A percentile compares a stretch with the other conserved stretches of the same genome.
phyloP scores from a whole-genome alignment of 371 early-diverging fungal genomes.

The Mucor lusitanicus region DNA sequence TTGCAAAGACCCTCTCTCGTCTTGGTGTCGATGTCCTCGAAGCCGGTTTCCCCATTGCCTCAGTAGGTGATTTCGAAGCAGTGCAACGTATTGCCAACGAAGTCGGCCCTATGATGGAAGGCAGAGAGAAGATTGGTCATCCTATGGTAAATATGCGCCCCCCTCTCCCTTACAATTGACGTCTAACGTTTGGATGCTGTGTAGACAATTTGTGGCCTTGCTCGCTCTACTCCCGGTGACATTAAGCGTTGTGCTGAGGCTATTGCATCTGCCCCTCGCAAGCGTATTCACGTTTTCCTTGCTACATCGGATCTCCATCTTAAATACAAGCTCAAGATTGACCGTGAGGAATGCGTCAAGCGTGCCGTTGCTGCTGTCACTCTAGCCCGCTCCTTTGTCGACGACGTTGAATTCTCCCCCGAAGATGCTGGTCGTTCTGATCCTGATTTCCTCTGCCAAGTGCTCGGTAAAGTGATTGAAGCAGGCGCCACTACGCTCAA shows the following conservation, averaged over 20 bases:
- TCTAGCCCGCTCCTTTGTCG: slow-evolving; percentile 75
- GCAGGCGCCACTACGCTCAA: slow-evolving; percentile 96
- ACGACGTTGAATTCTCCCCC: slow-evolving; percentile 92
- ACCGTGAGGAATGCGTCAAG: slow-evolving; percentile 82
- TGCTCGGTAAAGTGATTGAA: slow-evolving; percentile 85
- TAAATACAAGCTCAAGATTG: slow-evolving; percentile 89
- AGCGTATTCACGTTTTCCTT: slow-evolving; percentile 93
- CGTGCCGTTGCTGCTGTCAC: slow-evolving; percentile 85
- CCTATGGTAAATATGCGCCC: slow-evolving; percentile 69
- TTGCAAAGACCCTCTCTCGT: slow-evolving; percentile 87
- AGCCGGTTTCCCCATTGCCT: slow-evolving; percentile 94
- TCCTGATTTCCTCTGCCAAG: slow-evolving; percentile 80
- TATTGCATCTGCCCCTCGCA: slow-evolving; percentile 76
- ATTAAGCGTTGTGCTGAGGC: slow-evolving; percentile 92
- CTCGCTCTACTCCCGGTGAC: slow-evolving; percentile 85
- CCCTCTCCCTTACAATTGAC: not conserved
- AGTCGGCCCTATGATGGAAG: slow-evolving; percentile 83
- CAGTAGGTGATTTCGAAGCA: slow-evolving; percentile 94
- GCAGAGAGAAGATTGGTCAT: slow-evolving; percentile 76
- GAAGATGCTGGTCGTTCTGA: slow-evolving; percentile 95
- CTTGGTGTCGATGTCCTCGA: slow-evolving; percentile 95
- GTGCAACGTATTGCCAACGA: slow-evolving; percentile 91
- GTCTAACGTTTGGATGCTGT: not conserved
- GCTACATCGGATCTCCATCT: slow-evolving; percentile 97
- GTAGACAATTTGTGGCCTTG: slow-evolving; percentile 89